These are phyloP conservation scores for Aeschynomene evenia DNA, from an alignment of 306 rosid genomes.

Conservation along the genomic window DNA sequence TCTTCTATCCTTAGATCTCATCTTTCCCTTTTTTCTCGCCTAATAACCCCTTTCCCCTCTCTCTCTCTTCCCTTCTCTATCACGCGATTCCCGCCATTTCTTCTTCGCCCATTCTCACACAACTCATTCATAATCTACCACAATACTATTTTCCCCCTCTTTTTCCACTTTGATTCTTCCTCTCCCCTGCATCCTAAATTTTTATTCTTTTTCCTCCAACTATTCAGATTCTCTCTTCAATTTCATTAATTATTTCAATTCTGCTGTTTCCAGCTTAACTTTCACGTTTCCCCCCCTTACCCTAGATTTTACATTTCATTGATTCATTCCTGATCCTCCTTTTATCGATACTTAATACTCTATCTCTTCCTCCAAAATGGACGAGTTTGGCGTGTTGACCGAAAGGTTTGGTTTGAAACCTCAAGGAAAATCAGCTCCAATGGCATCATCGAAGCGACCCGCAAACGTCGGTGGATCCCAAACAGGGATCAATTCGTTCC, in stretches of 20 bases:
- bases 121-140: not conserved
- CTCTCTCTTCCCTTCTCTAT: constrained; percentile 11
- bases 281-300: not conserved
- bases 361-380: constrained; percentile 46
- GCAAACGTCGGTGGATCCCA: constrained; percentile 19
- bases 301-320: not conserved
- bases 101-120: constrained; percentile 1
- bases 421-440: constrained; percentile 87
- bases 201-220: not conserved
- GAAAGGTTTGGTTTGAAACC: constrained; percentile 77
- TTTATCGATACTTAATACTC: not conserved
- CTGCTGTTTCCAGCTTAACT: constrained; percentile 18
- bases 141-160: not conserved
- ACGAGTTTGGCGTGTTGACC: constrained; percentile 86
- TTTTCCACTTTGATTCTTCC: not conserved
- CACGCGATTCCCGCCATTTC: constrained; percentile 27
- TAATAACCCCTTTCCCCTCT: not conserved
- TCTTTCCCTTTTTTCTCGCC: constrained; percentile 10
- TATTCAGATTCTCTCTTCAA: not conserved
- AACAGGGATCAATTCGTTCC: constrained; percentile 36
- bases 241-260: not conserved
- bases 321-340: not conserved
- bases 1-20: not conserved
- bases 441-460: constrained; percentile 64
- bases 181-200: not conserved